A percentile compares a stretch with the other conserved stretches of the same genome.
These are phyloP conservation scores for Jasminum sambac DNA, from an alignment of 257 asterid genomes.

Conservation along the genomic window DNA sequence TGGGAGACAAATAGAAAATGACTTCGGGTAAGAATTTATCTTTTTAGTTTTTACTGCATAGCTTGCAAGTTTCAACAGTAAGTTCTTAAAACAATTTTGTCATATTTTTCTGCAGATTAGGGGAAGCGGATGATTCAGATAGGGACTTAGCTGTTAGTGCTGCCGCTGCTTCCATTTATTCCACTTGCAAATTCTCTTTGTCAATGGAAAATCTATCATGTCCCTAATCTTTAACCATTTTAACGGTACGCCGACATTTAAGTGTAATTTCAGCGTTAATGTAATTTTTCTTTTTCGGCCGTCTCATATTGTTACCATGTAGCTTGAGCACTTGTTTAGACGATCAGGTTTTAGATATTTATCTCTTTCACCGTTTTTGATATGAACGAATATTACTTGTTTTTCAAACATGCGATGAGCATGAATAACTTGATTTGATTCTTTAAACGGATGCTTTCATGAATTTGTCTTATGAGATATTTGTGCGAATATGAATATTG, in stretches of 20 bases:
- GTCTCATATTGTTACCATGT: background rate
- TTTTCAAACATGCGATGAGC: background rate
- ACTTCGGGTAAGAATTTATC: slow-evolving; percentile 39
- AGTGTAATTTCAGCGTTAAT: slow-evolving; percentile 10
- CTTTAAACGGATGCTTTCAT: background rate
- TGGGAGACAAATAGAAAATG: slow-evolving; percentile 38
- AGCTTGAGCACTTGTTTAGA: slow-evolving; percentile 5
- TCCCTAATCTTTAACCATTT: slow-evolving; percentile 38
- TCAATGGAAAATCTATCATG: slow-evolving; percentile 56
- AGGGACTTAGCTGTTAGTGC: slow-evolving; percentile 68
- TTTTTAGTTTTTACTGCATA: too few species aligned
- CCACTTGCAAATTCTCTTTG: slow-evolving; percentile 76
- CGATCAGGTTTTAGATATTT: background rate
- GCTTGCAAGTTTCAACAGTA: background rate
- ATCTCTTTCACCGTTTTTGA: background rate
- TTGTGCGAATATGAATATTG: background rate
- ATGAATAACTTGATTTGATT: slow-evolving; percentile 1
- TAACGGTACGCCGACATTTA: slow-evolving; percentile 7
- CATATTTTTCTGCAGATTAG: slow-evolving; percentile 42
- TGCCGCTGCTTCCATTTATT: slow-evolving; percentile 93
- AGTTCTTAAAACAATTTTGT: background rate
- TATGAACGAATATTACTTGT: background rate
- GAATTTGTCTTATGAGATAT: background rate
- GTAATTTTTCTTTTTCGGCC: background rate
- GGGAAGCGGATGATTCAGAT: slow-evolving; percentile 43